A percentile compares a stretch with the other conserved stretches of the same genome.
These are phyloP conservation scores for Aspergillus neoniger DNA, from an alignment of 2,329 filamentous ascomycete species.

Conservation along the genomic window DNA sequence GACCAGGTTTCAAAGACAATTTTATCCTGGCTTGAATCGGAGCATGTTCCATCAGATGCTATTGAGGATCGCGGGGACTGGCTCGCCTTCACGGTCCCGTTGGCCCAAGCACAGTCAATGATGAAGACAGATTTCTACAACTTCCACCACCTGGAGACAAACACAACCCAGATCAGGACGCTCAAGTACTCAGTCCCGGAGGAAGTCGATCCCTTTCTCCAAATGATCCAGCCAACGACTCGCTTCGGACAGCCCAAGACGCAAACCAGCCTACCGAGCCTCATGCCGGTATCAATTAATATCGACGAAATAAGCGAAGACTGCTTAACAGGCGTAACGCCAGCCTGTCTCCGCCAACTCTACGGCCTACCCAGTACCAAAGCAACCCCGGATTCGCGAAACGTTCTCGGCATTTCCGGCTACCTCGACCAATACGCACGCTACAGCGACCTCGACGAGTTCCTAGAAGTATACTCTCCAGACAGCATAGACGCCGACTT, in stretches of 20 bases:
- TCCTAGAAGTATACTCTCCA: slow-evolving; percentile 58
- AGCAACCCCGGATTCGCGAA: slow-evolving; percentile 36
- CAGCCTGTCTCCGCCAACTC: slow-evolving; percentile 51
- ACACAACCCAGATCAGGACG: slow-evolving; percentile 54
- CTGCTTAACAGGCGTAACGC: slow-evolving; percentile 49
- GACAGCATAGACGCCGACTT: slow-evolving; percentile 57
- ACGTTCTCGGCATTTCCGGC: slow-evolving; percentile 49
- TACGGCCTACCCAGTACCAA: slow-evolving; percentile 47
- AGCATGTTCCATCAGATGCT: slow-evolving; percentile 49
- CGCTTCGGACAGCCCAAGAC: slow-evolving; percentile 57
- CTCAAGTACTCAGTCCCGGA: slow-evolving; percentile 64
- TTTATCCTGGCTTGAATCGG: slow-evolving; percentile 56
- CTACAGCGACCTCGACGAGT: slow-evolving; percentile 57
- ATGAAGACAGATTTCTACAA: slow-evolving; percentile 60
- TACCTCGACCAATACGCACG: slow-evolving; percentile 57
- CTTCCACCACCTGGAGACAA: slow-evolving; percentile 52
- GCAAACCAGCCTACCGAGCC: slow-evolving; percentile 41
- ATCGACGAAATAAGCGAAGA: slow-evolving; percentile 27
- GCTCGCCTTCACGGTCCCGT: slow-evolving; percentile 55
- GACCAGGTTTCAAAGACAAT: slow-evolving; percentile 53
- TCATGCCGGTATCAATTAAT: slow-evolving; percentile 16
- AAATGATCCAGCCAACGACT: slow-evolving; percentile 67
- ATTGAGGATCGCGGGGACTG: slow-evolving; percentile 60
- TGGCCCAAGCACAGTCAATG: slow-evolving; percentile 54
- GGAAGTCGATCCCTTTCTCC: slow-evolving; percentile 56